Evolutionary conservation across 177 flowering plant genomes (phyloP).

Genomic region (Viscum album): DNA sequence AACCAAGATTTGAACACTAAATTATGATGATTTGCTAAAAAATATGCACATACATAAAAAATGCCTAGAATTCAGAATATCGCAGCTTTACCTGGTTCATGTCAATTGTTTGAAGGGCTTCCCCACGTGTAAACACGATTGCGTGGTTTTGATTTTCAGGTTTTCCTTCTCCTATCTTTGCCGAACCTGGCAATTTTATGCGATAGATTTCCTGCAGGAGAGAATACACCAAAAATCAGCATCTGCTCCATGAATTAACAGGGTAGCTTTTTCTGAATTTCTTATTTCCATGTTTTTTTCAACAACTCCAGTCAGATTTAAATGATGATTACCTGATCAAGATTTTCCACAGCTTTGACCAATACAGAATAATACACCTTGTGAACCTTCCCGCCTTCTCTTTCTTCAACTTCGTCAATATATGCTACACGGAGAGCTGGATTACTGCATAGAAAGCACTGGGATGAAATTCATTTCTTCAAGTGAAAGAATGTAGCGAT

Average conservation of each 20-base stretch:
- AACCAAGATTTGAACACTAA: slow-evolving; percentile 4
- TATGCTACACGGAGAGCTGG: slow-evolving; percentile 99
- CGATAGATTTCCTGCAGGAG: slow-evolving; percentile 78
- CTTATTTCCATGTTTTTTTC: no score
- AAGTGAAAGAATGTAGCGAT: background rate
- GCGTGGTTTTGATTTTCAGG: slow-evolving; percentile 99
- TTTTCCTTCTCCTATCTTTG: slow-evolving; percentile 95
- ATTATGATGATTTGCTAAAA: slow-evolving; percentile 4
- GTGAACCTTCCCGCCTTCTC: slow-evolving; percentile 55
- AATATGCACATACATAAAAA: background rate
- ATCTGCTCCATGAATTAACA: background rate
- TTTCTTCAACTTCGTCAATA: slow-evolving; percentile 96
- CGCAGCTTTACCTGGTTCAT: slow-evolving; percentile 83
- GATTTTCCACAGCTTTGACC: slow-evolving; percentile 83
- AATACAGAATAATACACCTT: slow-evolving; percentile 88
- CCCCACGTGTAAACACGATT: slow-evolving; percentile 81
- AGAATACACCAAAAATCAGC: background rate
- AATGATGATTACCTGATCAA: slow-evolving; percentile 63
- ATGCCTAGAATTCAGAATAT: background rate
- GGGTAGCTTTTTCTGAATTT: background rate
- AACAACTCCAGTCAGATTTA: background rate
- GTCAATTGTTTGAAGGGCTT: slow-evolving; percentile 96
- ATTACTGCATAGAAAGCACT: slow-evolving; percentile 29
- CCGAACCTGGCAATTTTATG: slow-evolving; percentile 87
- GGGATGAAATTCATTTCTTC: background rate